Conservation (phyloP, 148 eudicot species). For the Rheum nobile region DNA sequence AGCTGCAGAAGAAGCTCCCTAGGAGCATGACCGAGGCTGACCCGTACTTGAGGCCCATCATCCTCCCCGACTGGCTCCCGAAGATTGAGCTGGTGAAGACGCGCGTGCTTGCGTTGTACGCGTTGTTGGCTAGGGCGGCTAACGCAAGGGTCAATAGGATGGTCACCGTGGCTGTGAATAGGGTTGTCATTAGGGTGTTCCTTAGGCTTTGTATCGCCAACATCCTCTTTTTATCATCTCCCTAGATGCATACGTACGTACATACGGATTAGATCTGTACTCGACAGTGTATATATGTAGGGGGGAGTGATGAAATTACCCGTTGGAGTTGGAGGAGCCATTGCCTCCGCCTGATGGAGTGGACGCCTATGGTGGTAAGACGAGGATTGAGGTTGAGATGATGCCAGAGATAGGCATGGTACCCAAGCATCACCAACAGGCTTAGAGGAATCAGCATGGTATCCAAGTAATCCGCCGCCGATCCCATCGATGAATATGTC, state of each 20-base stretch:
- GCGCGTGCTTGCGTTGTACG: conserved; percentile 33
- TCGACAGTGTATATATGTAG: no score
- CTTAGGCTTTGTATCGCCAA: conserved; percentile 85
- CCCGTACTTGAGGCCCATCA: conserved; percentile 53
- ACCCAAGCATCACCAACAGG: conserved; percentile 18
- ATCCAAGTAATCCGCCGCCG: background rate
- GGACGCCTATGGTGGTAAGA: conserved; percentile 20
- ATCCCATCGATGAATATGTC: background rate
- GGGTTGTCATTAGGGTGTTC: conserved; percentile 55
- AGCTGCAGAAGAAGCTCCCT: conserved; percentile 69
- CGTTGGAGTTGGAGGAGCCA: conserved; percentile 34
- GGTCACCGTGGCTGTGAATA: conserved; percentile 53
- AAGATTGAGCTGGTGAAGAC: conserved; percentile 29
- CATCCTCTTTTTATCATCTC: conserved; percentile 60
- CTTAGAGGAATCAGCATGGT: conserved; percentile 22
- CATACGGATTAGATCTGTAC: background rate
- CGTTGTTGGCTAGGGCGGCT: conserved; percentile 55
- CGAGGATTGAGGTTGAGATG: conserved; percentile 18
- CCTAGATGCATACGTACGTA: conserved; percentile 23
- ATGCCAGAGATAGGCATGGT: conserved; percentile 29
- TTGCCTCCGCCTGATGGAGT: conserved; percentile 21
- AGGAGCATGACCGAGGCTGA: conserved; percentile 38
- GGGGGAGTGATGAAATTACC: conserved; percentile 13
- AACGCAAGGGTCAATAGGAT: conserved; percentile 31
- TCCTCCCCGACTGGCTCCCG: conserved; percentile 39